These are phyloP conservation scores for Naganishia sp. DNA, from an alignment of 1,284 basidiomycete genomes.

Conservation along the genomic window DNA sequence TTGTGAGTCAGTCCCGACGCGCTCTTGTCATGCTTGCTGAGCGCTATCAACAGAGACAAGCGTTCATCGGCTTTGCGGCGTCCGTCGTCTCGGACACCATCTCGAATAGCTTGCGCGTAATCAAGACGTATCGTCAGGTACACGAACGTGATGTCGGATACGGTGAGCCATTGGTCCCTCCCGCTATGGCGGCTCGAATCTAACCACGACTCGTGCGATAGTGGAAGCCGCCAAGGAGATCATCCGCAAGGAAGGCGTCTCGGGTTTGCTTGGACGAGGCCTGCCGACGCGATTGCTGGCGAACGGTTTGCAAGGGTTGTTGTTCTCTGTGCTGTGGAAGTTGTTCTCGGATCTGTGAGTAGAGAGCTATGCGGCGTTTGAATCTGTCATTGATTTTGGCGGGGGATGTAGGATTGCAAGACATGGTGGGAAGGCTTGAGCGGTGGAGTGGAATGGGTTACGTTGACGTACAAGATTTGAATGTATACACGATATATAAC, in stretches of 20 bases:
- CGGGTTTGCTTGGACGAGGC: constrained; percentile 78
- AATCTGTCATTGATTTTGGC: background rate
- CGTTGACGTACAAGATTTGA: background rate
- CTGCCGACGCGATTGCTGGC: constrained; percentile 78
- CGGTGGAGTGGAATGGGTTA: background rate
- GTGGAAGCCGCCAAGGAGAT: constrained; percentile 60
- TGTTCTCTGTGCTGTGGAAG: constrained; percentile 83
- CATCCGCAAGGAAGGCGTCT: constrained; percentile 62
- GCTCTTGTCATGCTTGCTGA: constrained; percentile 4
- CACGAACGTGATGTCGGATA: constrained; percentile 76
- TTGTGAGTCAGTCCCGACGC: constrained; percentile 38
- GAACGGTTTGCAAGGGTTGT: constrained; percentile 80
- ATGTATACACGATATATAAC: background rate
- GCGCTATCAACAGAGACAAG: constrained; percentile 60
- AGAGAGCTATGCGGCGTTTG: background rate
- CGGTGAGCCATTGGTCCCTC: constrained; percentile 42
- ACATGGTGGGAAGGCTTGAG: constrained; percentile 20
- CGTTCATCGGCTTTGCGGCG: constrained; percentile 81
- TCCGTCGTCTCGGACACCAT: constrained; percentile 77
- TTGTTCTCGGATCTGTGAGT: constrained; percentile 72
- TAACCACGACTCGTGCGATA: constrained; percentile 1
- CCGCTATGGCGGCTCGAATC: background rate
- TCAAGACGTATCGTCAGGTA: constrained; percentile 90
- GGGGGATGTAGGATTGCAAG: constrained; percentile 1
- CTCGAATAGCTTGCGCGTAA: constrained; percentile 82